Conservation (phyloP, 1,284 basidiomycete genomes). For the Fomitopsis schrenkii region DNA sequence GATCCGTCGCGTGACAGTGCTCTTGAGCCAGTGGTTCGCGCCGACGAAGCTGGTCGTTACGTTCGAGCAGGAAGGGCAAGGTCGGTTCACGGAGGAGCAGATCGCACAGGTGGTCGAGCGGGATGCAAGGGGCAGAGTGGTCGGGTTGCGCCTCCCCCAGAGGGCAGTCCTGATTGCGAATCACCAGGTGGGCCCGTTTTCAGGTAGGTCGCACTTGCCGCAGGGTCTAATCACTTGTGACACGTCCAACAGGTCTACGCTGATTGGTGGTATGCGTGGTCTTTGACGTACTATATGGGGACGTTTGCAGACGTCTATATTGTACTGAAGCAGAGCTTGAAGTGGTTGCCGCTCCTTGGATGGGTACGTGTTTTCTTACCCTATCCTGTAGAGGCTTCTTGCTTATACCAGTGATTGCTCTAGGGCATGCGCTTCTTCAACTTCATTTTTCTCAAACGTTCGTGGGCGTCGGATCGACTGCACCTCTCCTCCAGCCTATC, state of each 20-base stretch:
- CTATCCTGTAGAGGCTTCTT: not conserved
- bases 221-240: not conserved
- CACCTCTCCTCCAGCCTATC: conserved; percentile 59
- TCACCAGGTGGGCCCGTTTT: conserved; percentile 57
- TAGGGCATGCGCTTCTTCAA: conserved; percentile 90
- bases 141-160: conserved; percentile 66
- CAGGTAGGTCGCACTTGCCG: not conserved
- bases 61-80: conserved; percentile 64
- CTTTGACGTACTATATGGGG: conserved; percentile 73
- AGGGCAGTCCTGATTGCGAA: conserved; percentile 79
- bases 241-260: conserved; percentile 63
- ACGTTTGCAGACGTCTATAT: conserved; percentile 79
- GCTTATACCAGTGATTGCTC: not conserved
- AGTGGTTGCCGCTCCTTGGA: conserved; percentile 85
- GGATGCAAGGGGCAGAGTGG: conserved; percentile 52
- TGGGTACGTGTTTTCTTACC: conserved; percentile 56
- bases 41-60: conserved; percentile 77
- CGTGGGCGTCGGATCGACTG: conserved; percentile 79
- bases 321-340: conserved; percentile 85
- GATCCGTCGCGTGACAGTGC: conserved; percentile 41
- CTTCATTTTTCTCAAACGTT: conserved; percentile 87
- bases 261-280: conserved; percentile 95
- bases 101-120: conserved; percentile 52
- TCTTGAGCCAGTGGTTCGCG: conserved; percentile 79
- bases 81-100: conserved; percentile 55